A percentile compares a stretch with the other conserved stretches of the same genome.
phyloP scores from a whole-genome alignment of 441 rosid genomes.

The Cnidoscolus chayamansa region DNA sequence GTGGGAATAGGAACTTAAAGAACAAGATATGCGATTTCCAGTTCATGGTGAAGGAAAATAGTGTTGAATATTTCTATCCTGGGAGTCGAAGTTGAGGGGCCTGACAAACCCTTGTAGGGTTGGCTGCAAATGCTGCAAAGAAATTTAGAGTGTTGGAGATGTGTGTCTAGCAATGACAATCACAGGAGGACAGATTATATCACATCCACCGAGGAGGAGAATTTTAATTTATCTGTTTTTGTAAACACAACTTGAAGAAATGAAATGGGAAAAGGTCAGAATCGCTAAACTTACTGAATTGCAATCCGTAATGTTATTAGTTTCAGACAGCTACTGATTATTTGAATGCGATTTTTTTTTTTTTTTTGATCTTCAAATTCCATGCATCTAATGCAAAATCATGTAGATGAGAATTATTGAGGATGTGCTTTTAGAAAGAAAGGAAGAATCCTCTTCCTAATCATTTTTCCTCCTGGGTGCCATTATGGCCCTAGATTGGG shows the following conservation, averaged over 20 bases:
- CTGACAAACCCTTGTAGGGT: neutral
- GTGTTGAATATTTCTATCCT: constrained; percentile 70
- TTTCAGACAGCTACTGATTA: neutral
- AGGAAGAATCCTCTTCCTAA: no score
- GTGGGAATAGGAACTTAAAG: constrained; percentile 34
- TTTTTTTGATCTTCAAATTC: no score
- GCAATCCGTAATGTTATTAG: neutral
- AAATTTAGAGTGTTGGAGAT: neutral
- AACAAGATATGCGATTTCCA: constrained; percentile 70
- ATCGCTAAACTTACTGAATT: neutral
- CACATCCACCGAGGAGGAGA: neutral
- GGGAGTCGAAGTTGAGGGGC: constrained; percentile 45
- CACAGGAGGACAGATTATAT: neutral
- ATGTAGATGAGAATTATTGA: neutral
- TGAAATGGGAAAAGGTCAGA: neutral
- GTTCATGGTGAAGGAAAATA: constrained; percentile 71
- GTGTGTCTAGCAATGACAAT: neutral
- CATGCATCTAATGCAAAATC: neutral
- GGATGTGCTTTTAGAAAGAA: no score
- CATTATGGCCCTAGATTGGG: no score
- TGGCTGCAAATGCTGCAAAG: neutral
- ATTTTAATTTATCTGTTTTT: neutral
- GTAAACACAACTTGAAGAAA: neutral
- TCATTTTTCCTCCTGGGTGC: no score
- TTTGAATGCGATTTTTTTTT: no score